These are phyloP conservation scores for Fallopia convolvulus DNA, from an alignment of 148 eudicot species.

Conservation along the genomic window DNA sequence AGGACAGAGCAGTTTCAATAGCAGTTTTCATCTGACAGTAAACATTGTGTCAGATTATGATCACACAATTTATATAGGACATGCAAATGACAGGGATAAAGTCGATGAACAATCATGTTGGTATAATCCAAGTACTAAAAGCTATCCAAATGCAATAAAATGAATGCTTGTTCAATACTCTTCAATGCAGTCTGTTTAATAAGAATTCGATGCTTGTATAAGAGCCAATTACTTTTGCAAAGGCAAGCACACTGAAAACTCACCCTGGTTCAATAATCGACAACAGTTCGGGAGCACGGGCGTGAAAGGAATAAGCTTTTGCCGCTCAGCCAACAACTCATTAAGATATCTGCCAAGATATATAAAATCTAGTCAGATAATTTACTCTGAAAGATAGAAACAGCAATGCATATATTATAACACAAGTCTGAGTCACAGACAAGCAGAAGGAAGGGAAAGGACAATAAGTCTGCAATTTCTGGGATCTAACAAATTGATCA, in stretches of 20 bases:
- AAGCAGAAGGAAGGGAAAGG: background rate
- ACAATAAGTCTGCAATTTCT: background rate
- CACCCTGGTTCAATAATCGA: slow-evolving; percentile 86
- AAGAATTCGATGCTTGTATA: background rate
- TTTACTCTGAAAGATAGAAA: background rate
- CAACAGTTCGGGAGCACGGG: slow-evolving; percentile 69
- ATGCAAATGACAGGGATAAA: background rate
- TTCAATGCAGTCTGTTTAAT: background rate
- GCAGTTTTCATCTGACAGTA: background rate
- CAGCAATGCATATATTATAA: no score
- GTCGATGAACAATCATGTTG: background rate
- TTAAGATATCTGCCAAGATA: slow-evolving; percentile 57
- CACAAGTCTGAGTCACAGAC: background rate
- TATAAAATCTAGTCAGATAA: slow-evolving; percentile 2
- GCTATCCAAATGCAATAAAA: background rate
- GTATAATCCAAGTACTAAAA: background rate
- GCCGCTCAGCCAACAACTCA: slow-evolving; percentile 76
- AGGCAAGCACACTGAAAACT: slow-evolving; percentile 20
- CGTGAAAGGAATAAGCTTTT: slow-evolving; percentile 74
- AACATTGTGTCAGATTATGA: background rate
- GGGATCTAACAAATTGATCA: background rate
- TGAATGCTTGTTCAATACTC: background rate
- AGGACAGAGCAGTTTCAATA: background rate
- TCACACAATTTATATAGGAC: background rate
- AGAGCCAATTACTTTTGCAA: background rate